Base-by-base conservation (phyloP, 257 asterid genomes). In the Nicotiana undulata region DNA sequence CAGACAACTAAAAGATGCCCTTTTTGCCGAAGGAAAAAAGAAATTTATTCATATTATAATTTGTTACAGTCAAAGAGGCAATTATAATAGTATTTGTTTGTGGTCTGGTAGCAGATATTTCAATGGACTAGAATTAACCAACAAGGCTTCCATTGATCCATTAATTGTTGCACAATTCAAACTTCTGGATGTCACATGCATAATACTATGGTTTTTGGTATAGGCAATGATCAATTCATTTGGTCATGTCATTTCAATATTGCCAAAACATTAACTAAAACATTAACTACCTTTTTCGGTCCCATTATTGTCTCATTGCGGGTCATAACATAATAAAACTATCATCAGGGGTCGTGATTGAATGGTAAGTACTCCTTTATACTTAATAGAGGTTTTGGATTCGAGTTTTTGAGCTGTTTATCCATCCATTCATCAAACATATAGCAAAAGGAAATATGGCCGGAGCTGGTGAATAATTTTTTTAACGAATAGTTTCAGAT, bases 71-170 rank as follows among this genome's bases (percentile, higher is more conserved):
- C 31, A 24, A 22, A 26, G 26, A 18, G 52, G 75, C 51, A 52
- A 15, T 40, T 40, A 64, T 8, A 34, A 52, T 9, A 53, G 6
- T 28, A 70, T 70, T 29, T 11, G 12, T 66, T 66, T 80, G 49
- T 67, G 18, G 40, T 34, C 58, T 20, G 37, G 37, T 52, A 0
- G 59, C 37, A 10, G 34, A 18, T 49, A 40, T 52, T 52, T 75
- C 64, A 32, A 44, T 64, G 86, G 81, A 64, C 15, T 61, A 11
- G 7, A 64, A 63, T 80, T 11, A 72, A 24, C 75, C 84, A 84
- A 40, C 86, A 63, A 80, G 82, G 79, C 68, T 72, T 6, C 31
- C 29, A 4, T 2, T 83, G 18, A 7, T 63, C 26, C 4, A 53
- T 63, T 26, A 28, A 37, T 28, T 37, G 68, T 67, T 8, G 31